Evolutionary conservation across 768 basidiomycete species (phyloP).

Genomic region (Boletus rufocinnamomeus): DNA sequence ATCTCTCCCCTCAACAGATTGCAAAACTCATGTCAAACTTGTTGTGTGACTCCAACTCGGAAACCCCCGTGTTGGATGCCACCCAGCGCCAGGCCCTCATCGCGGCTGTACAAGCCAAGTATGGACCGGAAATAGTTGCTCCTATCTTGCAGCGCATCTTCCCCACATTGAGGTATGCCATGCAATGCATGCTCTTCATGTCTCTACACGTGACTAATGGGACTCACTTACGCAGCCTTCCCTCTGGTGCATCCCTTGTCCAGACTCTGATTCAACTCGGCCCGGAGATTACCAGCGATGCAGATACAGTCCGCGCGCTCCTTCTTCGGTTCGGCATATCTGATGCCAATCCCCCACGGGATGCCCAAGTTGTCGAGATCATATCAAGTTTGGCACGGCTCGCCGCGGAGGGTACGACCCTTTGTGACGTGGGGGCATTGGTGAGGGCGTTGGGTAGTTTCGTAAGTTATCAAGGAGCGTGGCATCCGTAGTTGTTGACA

Average conservation of each 20-base stretch:
- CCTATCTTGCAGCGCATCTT: slow-evolving; percentile 77
- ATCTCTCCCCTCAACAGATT: slow-evolving; percentile 72
- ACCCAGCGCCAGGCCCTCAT: slow-evolving; percentile 76
- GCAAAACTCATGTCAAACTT: slow-evolving; percentile 81
- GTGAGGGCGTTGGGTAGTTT: slow-evolving; percentile 73
- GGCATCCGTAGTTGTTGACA: slow-evolving; percentile 9
- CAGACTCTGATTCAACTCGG: slow-evolving; percentile 78
- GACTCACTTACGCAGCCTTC: slow-evolving; percentile 48
- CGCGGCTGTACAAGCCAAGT: slow-evolving; percentile 73
- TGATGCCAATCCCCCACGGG: slow-evolving; percentile 68
- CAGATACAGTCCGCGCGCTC: slow-evolving; percentile 67
- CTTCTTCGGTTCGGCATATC: slow-evolving; percentile 76
- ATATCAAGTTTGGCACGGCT: slow-evolving; percentile 66
- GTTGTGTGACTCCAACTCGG: slow-evolving; percentile 67
- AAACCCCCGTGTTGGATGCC: slow-evolving; percentile 70
- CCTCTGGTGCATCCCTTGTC: slow-evolving; percentile 66
- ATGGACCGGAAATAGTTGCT: slow-evolving; percentile 71
- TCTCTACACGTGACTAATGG: slow-evolving; percentile 16
- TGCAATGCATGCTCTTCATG: slow-evolving; percentile 13
- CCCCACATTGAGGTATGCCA: slow-evolving; percentile 67
- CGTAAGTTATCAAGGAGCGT: slow-evolving; percentile 49
- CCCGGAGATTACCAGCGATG: slow-evolving; percentile 74
- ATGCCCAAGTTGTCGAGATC: slow-evolving; percentile 70
- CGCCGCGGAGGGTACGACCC: slow-evolving; percentile 67
- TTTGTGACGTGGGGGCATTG: slow-evolving; percentile 76